These are phyloP conservation scores for Aspergillus panamensis DNA, from an alignment of 495 filamentous ascomycete species.

Conservation along the genomic window DNA sequence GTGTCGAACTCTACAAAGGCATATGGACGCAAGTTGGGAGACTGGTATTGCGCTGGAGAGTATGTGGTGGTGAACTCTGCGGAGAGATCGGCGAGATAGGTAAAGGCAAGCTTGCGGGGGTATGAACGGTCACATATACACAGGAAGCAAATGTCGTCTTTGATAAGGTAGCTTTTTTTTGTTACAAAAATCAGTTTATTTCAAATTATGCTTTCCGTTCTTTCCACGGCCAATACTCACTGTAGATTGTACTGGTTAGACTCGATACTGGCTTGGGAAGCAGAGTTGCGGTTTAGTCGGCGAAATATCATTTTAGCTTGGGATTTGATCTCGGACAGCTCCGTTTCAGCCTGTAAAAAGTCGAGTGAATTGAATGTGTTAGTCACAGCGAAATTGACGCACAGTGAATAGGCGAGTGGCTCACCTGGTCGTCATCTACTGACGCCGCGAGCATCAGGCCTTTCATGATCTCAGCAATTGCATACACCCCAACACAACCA, in stretches of 20 bases:
- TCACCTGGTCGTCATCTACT: constrained; percentile 81
- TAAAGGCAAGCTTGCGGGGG: constrained; percentile 97
- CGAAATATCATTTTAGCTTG: constrained; percentile 89
- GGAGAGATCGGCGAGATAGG: constrained; percentile 90
- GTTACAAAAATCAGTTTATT: too few relatives aligned
- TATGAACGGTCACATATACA: constrained; percentile 91
- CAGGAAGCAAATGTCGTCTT: constrained; percentile 78
- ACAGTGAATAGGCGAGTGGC: constrained; percentile 19
- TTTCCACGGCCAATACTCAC: constrained; percentile 45
- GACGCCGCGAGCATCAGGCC: constrained; percentile 94
- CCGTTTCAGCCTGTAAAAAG: constrained; percentile 56
- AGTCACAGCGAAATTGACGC: neutral
- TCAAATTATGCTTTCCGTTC: too few relatives aligned
- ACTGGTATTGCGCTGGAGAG: constrained; percentile 64
- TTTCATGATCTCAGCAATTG: constrained; percentile 29
- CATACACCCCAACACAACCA: constrained; percentile 1
- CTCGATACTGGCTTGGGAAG: constrained; percentile 90
- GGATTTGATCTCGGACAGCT: constrained; percentile 82
- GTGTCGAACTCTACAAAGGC: constrained; percentile 97
- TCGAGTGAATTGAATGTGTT: constrained; percentile 13
- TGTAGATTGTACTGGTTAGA: constrained; percentile 80
- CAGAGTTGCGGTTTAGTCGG: constrained; percentile 78
- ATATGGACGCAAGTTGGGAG: constrained; percentile 77
- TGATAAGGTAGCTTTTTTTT: constrained; percentile 66
- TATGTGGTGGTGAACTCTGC: constrained; percentile 91